Base-by-base conservation (phyloP, 2,329 filamentous ascomycete species). In the Colletotrichum higginsianum region DNA sequence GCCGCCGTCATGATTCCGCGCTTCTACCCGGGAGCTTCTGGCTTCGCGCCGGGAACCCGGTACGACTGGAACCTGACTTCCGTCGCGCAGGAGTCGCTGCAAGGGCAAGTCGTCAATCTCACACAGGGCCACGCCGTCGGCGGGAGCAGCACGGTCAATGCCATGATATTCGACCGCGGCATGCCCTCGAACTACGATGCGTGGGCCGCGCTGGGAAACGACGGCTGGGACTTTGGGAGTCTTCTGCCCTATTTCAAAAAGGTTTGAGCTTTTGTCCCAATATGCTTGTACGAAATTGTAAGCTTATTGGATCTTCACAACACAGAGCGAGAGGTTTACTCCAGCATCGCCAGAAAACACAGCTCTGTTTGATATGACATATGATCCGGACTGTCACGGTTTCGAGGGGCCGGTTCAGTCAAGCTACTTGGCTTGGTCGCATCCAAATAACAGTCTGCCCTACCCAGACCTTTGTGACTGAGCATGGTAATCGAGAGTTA, bases 81-180 rank as follows among this genome's bases (percentile, higher is more conserved):
- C 0, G 76, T 77, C 3, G 78, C 82, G 0, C 84, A 85, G 55
- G 72, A 78, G 0, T 72, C 76, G 26, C 79, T 85, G 2, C 80
- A 82, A 21, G 77, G 78, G 3, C 80, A 82, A 4, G 73, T 77
- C 2, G 80, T 86, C 23, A 68, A 76, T 6, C 81, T 84, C 47
- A 81, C 80, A 4, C 79, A 84, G 5, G 85, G 84, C 3, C 83
- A 84, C 47, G 81, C 83, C 0, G 78, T 87, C 0, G 85, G 86
- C 16, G 86, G 86, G 4, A 82, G 80, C 42, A 83, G 80, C 21
- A 80, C 84, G 0, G 69, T 87, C 35, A 87, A 87, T 70, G 83
- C 85, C 42, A 79, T 82, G 80, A 76, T 78, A 15, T 81, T 78
- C 64, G 79, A 80, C 61, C 74, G 80, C 12, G 79, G 77, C 0